A percentile compares a stretch with the other conserved stretches of the same genome.
These are phyloP conservation scores for Tetradesmus obliquus DNA, from an alignment of 139 green algal species.

Conservation along the genomic window DNA sequence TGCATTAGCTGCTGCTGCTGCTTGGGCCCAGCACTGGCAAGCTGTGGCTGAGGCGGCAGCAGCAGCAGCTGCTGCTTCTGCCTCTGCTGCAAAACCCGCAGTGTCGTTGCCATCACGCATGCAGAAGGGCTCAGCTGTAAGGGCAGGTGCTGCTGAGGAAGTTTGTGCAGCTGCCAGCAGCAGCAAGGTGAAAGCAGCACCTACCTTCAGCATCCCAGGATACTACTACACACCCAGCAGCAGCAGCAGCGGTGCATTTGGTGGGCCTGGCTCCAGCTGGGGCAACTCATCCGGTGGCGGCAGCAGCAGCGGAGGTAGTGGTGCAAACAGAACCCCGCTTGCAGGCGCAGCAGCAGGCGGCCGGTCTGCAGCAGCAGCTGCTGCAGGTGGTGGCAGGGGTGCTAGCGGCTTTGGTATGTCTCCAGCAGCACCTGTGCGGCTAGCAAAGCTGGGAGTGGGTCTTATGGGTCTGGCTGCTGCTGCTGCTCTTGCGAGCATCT, in stretches of 20 bases:
- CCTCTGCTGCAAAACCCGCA: not conserved
- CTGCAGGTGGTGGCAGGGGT: not conserved
- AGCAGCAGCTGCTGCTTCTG: not conserved
- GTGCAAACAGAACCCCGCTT: not conserved
- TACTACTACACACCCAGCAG: not conserved
- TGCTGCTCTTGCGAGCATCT: slow-evolving; percentile 4
- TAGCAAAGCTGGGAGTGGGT: slow-evolving; percentile 7
- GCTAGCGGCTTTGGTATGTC: not conserved
- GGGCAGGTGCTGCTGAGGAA: too few species aligned
- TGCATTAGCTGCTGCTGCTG: not conserved
- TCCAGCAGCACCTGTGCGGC: not conserved
- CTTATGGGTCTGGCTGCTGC: slow-evolving; percentile 7
- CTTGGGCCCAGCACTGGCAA: not conserved
- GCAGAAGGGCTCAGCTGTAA: too few species aligned
- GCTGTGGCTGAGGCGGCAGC: not conserved
- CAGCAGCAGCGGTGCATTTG: not conserved
- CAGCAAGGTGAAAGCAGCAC: not conserved
- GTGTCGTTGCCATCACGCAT: not conserved
- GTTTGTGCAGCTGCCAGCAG: not conserved
- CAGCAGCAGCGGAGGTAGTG: not conserved
- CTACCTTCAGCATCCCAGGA: not conserved
- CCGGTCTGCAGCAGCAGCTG: not conserved
- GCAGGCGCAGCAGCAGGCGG: not conserved
- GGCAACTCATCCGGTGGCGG: not conserved
- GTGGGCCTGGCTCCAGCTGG: not conserved